Percentiles rank a stretch among this genome's conserved stretches.
Conservation (phyloP, 1,284 basidiomycete genomes). For the Blastosporella zonata region DNA sequence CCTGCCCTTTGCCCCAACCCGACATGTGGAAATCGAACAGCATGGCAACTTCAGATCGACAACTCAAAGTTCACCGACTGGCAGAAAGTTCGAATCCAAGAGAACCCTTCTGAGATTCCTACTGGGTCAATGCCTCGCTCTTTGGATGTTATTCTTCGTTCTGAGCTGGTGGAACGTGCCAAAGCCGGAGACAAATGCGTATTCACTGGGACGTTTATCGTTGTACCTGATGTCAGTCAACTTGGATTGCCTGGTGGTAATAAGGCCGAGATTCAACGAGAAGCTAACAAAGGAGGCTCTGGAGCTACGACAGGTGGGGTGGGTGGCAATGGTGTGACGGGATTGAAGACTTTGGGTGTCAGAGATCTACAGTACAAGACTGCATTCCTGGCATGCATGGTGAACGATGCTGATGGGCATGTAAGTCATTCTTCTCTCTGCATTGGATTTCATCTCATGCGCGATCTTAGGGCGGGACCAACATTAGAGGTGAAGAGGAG, state of each 20-base stretch:
- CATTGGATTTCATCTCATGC: neutral
- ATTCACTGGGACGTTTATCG: slow-evolving; percentile 97
- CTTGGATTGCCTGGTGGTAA: slow-evolving; percentile 95
- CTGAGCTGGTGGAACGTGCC: slow-evolving; percentile 94
- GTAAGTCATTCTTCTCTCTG: slow-evolving; percentile 43
- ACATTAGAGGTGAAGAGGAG: slow-evolving; percentile 86
- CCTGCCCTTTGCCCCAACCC: slow-evolving; percentile 93
- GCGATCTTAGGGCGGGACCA: slow-evolving; percentile 62
- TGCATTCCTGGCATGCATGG: slow-evolving; percentile 98
- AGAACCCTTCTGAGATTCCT: slow-evolving; percentile 98
- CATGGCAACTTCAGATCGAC: slow-evolving; percentile 96
- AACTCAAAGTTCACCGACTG: slow-evolving; percentile 97
- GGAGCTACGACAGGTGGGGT: slow-evolving; percentile 63
- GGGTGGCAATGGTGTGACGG: slow-evolving; percentile 88
- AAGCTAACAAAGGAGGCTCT: slow-evolving; percentile 67
- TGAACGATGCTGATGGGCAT: slow-evolving; percentile 83
- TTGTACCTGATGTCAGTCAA: slow-evolving; percentile 97
- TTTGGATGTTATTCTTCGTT: slow-evolving; percentile 93
- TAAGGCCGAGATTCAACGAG: slow-evolving; percentile 86
- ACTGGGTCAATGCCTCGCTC: slow-evolving; percentile 98
- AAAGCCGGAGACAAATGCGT: slow-evolving; percentile 99
- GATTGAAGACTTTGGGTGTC: slow-evolving; percentile 92
- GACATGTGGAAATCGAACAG: slow-evolving; percentile 85
- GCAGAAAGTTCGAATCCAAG: slow-evolving; percentile 99
- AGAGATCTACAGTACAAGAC: slow-evolving; percentile 98